Percentiles rank a stretch among this genome's conserved stretches.
These are phyloP conservation scores for Lactifluus volemus DNA, from an alignment of 768 basidiomycete species.

Conservation along the genomic window DNA sequence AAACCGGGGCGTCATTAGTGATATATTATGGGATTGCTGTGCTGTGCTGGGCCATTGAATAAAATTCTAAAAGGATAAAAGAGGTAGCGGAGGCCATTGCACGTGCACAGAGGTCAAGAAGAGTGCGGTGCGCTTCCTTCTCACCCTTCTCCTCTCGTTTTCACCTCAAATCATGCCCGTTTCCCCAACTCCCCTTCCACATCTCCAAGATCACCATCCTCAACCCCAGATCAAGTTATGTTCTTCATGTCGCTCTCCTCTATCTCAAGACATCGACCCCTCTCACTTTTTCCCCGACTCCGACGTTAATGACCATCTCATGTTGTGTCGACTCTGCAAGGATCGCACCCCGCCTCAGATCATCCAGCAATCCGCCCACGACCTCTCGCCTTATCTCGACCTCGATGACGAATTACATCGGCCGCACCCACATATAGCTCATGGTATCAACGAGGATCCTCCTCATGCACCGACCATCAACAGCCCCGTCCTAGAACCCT, in stretches of 20 bases:
- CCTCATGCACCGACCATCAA: background rate
- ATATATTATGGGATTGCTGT: background rate
- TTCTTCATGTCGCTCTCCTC: slow-evolving; percentile 16
- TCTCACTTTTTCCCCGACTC: slow-evolving; percentile 10
- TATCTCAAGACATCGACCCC: slow-evolving; percentile 16
- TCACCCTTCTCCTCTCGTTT: background rate
- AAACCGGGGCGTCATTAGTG: background rate
- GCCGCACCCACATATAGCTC: background rate
- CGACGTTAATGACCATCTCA: slow-evolving; percentile 13
- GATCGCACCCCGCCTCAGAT: slow-evolving; percentile 9
- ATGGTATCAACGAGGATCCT: slow-evolving; percentile 9
- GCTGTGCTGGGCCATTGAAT: background rate
- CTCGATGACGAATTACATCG: background rate
- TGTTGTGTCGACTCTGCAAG: slow-evolving; percentile 16
- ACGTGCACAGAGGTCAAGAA: slow-evolving; percentile 6
- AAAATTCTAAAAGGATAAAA: background rate
- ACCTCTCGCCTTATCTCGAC: background rate
- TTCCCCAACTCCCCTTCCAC: slow-evolving; percentile 5
- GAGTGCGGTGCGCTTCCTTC: background rate
- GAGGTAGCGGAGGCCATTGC: background rate
- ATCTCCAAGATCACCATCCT: slow-evolving; percentile 6
- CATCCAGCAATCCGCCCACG: slow-evolving; percentile 7
- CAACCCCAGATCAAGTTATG: slow-evolving; percentile 18
- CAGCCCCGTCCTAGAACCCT: background rate
- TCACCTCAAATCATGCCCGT: slow-evolving; percentile 8